phyloP scores from a whole-genome alignment of 371 early-diverging fungal species.

The Mucor piriformis region DNA sequence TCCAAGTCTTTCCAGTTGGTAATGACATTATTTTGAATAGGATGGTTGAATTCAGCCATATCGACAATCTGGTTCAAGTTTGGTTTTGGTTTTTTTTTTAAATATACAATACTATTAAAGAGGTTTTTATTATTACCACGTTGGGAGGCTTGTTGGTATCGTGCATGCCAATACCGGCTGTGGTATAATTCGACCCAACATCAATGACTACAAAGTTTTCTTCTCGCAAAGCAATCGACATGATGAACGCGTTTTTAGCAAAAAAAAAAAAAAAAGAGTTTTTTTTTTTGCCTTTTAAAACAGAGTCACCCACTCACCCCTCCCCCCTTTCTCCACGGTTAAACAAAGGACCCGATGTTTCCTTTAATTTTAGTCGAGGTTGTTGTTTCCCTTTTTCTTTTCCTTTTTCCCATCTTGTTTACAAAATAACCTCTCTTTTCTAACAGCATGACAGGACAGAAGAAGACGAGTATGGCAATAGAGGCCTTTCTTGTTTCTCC shows the following conservation, averaged over 20 bases:
- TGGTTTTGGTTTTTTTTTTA: conserved; percentile 7
- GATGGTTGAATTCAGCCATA: conserved; percentile 51
- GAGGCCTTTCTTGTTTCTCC: conserved; percentile 21
- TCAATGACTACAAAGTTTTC: conserved; percentile 80
- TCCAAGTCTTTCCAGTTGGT: conserved; percentile 79
- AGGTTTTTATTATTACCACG: conserved; percentile 38
- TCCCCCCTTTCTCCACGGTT: too few species aligned
- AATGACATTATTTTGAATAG: conserved; percentile 65
- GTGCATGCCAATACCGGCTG: conserved; percentile 69
- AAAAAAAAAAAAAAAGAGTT: conserved; percentile 4
- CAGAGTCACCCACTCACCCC: background rate
- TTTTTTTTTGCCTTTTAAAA: background rate
- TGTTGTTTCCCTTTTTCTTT: background rate
- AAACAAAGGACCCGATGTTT: too few species aligned
- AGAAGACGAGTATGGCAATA: conserved; percentile 7
- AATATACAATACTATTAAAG: too few species aligned
- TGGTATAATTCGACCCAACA: conserved; percentile 66
- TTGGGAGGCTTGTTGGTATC: conserved; percentile 73
- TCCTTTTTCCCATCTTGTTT: background rate
- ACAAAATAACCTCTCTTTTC: background rate
- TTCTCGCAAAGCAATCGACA: conserved; percentile 61
- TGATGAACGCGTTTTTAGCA: conserved; percentile 21
- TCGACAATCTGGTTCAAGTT: conserved; percentile 27
- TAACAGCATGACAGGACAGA: background rate
- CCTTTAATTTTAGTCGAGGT: too few species aligned